Evolutionary conservation across 169 alveolate species (phyloP).

Genomic region (Babesia bigemina): DNA sequence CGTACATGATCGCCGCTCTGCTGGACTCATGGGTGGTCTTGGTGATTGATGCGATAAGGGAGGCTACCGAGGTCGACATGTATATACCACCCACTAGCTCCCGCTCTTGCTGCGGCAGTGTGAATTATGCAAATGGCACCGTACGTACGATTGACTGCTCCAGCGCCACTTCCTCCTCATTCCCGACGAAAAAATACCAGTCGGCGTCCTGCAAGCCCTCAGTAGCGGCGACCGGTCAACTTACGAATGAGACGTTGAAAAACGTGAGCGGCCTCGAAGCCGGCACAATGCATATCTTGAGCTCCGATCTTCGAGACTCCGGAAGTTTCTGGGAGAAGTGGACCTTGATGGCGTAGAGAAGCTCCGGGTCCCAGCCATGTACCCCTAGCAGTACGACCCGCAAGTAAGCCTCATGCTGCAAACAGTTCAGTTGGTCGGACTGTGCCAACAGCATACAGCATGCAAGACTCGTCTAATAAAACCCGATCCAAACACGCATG

Average conservation of each 20-base stretch:
- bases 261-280: constrained; percentile 57
- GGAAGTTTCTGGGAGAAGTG: constrained; percentile 56
- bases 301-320: constrained; percentile 16
- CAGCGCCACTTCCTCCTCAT: constrained; percentile 58
- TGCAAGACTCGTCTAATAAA: neutral
- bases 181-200: constrained; percentile 62
- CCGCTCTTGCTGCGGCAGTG: constrained; percentile 26
- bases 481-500: neutral
- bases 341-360: constrained; percentile 64
- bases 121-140: too few species aligned
- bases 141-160: constrained; percentile 25
- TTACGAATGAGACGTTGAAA: constrained; percentile 51
- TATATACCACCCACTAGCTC: constrained; percentile 53
- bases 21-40: constrained; percentile 55
- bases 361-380: constrained; percentile 67
- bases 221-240: neutral
- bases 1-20: constrained; percentile 63
- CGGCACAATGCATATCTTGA: constrained; percentile 55
- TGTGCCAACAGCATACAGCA: neutral
- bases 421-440: neutral
- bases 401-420: constrained; percentile 56
- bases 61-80: constrained; percentile 25
- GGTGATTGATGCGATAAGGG: constrained; percentile 47
- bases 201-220: constrained; percentile 35
- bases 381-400: constrained; percentile 63